phyloP scores from a whole-genome alignment of 371 early-diverging fungal genomes.

The Mortierella sp. region DNA sequence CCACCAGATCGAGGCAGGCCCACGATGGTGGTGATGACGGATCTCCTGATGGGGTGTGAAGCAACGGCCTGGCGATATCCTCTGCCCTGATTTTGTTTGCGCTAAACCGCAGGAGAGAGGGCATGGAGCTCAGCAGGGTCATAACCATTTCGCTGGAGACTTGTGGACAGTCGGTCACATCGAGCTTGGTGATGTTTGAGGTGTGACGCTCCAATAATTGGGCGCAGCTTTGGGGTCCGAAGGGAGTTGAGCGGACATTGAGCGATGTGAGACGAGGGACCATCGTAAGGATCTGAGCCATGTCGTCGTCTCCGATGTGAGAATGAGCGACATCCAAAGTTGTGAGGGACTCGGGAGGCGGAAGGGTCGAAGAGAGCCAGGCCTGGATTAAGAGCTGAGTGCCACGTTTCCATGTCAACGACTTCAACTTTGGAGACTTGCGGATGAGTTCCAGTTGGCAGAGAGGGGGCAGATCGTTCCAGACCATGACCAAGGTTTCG shows the following conservation, averaged over 20 bases:
- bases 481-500: slow-evolving; percentile 26
- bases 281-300: slow-evolving; percentile 19
- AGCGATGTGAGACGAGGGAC: slow-evolving; percentile 12
- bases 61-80: not conserved
- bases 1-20: slow-evolving; percentile 23
- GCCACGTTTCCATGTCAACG: slow-evolving; percentile 17
- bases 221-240: not conserved
- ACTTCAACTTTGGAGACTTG: slow-evolving; percentile 22
- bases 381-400: slow-evolving; percentile 12
- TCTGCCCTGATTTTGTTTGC: not conserved
- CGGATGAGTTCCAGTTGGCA: slow-evolving; percentile 26
- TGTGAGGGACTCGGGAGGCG: slow-evolving; percentile 4
- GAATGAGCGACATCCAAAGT: slow-evolving; percentile 27
- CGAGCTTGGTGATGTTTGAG: slow-evolving; percentile 16
- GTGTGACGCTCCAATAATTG: slow-evolving; percentile 11
- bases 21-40: not conserved
- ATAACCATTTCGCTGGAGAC: slow-evolving; percentile 12
- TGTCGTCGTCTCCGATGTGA: slow-evolving; percentile 17
- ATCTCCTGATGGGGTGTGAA: not conserved
- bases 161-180: slow-evolving; percentile 14
- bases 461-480: slow-evolving; percentile 33
- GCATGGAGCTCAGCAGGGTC: not conserved
- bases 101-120: not conserved
- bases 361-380: slow-evolving; percentile 21
- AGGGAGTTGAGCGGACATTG: slow-evolving; percentile 24